A percentile compares a stretch with the other conserved stretches of the same genome.
Evolutionary conservation across 192 early-diverging fungal species (phyloP).

Genomic region (Backusella tuberculispora): DNA sequence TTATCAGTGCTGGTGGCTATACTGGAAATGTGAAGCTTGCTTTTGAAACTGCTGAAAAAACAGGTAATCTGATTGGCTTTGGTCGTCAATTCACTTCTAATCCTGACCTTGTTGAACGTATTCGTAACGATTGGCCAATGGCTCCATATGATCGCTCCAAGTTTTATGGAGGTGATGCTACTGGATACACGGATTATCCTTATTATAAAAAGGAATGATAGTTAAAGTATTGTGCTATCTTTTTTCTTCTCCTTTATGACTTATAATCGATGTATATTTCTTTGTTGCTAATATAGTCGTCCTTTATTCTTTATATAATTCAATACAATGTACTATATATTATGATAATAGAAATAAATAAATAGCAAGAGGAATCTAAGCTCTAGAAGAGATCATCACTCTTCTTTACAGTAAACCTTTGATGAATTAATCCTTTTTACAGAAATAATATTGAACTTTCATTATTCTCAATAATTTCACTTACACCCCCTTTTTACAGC

Average conservation of each 20-base stretch:
- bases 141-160: neutral
- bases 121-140: neutral
- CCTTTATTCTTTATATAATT: too few relatives aligned
- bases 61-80: slow-evolving; percentile 2
- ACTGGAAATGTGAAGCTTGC: slow-evolving; percentile 4
- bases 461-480: too few relatives aligned
- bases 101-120: slow-evolving; percentile 11
- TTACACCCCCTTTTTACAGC: too few relatives aligned
- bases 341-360: too few relatives aligned
- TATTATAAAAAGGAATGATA: neutral
- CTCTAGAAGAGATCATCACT: too few relatives aligned
- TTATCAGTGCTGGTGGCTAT: slow-evolving; percentile 35
- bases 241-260: neutral
- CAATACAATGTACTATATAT: too few relatives aligned
- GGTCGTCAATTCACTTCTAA: slow-evolving; percentile 17
- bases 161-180: neutral
- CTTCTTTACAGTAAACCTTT: too few relatives aligned
- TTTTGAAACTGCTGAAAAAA: slow-evolving; percentile 21
- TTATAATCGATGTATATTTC: too few relatives aligned
- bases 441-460: too few relatives aligned
- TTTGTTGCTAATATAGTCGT: too few relatives aligned
- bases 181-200: slow-evolving; percentile 2
- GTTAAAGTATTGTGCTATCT: neutral
- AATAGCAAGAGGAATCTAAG: too few relatives aligned
- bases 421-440: too few relatives aligned